Evolutionary conservation across 305 asterid genomes (phyloP).

Genomic region (Euphrasia arctica): DNA sequence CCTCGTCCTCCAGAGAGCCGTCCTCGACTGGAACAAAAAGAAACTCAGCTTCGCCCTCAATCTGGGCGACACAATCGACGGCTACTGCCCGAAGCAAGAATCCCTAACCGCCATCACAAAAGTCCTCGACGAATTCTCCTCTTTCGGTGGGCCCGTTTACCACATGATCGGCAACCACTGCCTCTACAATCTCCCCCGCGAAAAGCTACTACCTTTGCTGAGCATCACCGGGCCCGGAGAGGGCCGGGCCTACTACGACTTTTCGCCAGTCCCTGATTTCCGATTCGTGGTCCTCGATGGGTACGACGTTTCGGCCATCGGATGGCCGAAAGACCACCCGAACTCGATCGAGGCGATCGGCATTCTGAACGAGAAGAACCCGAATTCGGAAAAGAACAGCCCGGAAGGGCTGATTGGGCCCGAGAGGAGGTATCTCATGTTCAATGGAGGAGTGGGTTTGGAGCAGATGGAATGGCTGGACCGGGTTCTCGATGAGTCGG

Average conservation of each 20-base stretch:
- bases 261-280: constrained; percentile 65
- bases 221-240: constrained; percentile 38
- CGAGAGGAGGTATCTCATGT: constrained; percentile 75
- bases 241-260: constrained; percentile 65
- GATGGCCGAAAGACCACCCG: constrained; percentile 76
- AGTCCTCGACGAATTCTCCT: constrained; percentile 42
- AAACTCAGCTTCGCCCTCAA: constrained; percentile 54
- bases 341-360: constrained; percentile 47
- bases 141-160: constrained; percentile 54
- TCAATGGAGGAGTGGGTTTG: constrained; percentile 76
- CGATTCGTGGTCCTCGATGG: constrained; percentile 78
- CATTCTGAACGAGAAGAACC: constrained; percentile 56
- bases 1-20: constrained; percentile 71
- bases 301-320: constrained; percentile 76
- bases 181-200: constrained; percentile 87
- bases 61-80: constrained; percentile 77
- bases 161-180: constrained; percentile 96
- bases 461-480: constrained; percentile 80
- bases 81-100: constrained; percentile 71
- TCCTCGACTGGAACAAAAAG: constrained; percentile 52
- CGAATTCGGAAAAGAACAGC: constrained; percentile 73
- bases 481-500: constrained; percentile 51
- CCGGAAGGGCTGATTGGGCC: constrained; percentile 65
- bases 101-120: constrained; percentile 54
- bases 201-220: constrained; percentile 56